Base-by-base conservation (phyloP, 2,329 filamentous ascomycete genomes). In the Trichoderma sp. region DNA sequence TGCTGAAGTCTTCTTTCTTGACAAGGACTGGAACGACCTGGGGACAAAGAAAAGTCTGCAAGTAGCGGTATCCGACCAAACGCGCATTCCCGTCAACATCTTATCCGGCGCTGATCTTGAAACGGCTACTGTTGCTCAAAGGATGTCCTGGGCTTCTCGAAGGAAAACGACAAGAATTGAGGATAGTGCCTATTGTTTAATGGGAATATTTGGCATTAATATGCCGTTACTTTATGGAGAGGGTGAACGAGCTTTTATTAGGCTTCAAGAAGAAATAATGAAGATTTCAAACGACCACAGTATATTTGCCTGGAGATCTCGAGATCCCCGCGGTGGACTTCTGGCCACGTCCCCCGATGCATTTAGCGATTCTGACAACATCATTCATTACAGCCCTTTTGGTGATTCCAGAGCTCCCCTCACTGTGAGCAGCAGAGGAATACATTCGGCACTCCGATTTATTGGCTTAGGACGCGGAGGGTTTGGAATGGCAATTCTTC, bases 151-250 rank as follows among this genome's bases (percentile, higher is more conserved):
- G 78, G 68, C 78, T 8, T 66, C 78, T 3, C 34, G 71, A 2
- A 73, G 78, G 4, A 70, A 55, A 20, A 78, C 78, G 0, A 75
- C 76, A 2, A 72, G 76, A 3, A 34, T 65, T 0, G 78, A 80
- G 23, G 78, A 80, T 32, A 64, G 74, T 9, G 78, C 78, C 1
- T 80, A 80, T 64, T 78, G 75, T 13, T 64, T 80, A 7, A 55
- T 80, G 20, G 78, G 78, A 3, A 68, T 79, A 1, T 80, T 80
- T 53, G 75, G 74, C 28, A 73, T 79, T 61, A 77, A 79, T 36
- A 78, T 80, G 78, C 74, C 77, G 0, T 66, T 79, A 0, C 57
- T 80, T 0, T 80, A 80, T 15, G 78, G 78, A 0, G 78, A 80
- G 47, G 77, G 78, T 0, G 65, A 74, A 8, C 72, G 61, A 32